These are phyloP conservation scores for Penicillium mononematosum DNA, from an alignment of 495 filamentous ascomycete species.

Conservation along the genomic window DNA sequence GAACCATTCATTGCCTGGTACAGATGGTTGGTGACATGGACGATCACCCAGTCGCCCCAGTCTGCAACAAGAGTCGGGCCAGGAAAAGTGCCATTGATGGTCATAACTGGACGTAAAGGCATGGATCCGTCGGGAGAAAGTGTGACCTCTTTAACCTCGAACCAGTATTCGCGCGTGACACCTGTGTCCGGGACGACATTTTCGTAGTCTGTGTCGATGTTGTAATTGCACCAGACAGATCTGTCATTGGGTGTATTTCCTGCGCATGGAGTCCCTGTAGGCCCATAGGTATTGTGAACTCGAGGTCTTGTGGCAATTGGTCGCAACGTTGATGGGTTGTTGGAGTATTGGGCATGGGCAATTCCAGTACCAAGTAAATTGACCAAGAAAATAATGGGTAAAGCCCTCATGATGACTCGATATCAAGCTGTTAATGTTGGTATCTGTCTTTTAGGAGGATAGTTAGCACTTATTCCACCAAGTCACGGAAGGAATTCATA, in stretches of 20 bases:
- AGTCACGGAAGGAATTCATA: background rate
- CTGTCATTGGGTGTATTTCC: background rate
- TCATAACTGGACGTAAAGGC: conserved; percentile 53
- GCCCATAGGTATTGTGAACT: background rate
- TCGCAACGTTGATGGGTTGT: background rate
- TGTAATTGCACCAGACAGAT: conserved; percentile 41
- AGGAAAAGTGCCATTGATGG: conserved; percentile 71
- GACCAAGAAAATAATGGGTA: background rate
- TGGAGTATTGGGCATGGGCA: background rate
- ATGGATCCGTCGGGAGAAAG: conserved; percentile 64
- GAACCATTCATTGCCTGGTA: conserved; percentile 67
- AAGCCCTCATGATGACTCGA: background rate
- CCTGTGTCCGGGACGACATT: conserved; percentile 42
- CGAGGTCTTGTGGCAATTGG: background rate
- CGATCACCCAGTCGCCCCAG: conserved; percentile 65
- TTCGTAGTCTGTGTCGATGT: conserved; percentile 57
- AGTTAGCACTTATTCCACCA: background rate
- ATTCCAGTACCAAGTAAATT: background rate
- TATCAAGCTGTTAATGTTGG: too few relatives aligned
- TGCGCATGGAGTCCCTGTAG: background rate
- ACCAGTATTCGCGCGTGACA: conserved; percentile 36
- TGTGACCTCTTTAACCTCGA: conserved; percentile 40
- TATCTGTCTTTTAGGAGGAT: too few relatives aligned
- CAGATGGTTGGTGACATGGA: conserved; percentile 68
- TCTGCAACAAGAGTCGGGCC: conserved; percentile 58